A percentile compares a stretch with the other conserved stretches of the same genome.
Conservation (phyloP, 1,284 basidiomycete genomes). For the Cutaneotrichosporon spelunceum region DNA sequence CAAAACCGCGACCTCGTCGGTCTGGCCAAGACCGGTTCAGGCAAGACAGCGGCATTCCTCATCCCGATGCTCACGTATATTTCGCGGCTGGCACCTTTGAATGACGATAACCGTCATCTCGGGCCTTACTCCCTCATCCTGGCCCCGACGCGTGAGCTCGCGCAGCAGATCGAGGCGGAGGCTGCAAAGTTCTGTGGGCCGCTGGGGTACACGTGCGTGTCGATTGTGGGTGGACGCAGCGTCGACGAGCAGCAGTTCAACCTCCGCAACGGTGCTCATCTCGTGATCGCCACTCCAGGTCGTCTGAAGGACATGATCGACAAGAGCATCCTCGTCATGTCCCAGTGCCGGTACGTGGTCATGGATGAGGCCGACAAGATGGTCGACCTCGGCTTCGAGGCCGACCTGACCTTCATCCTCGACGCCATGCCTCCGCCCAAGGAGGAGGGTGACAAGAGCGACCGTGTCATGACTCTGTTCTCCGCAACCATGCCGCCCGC, state of each 20-base stretch:
- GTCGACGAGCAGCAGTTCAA: slow-evolving; percentile 98
- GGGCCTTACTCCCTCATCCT: slow-evolving; percentile 92
- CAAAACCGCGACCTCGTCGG: slow-evolving; percentile 96
- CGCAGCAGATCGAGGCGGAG: slow-evolving; percentile 94
- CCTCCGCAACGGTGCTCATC: slow-evolving; percentile 90
- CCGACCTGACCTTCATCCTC: slow-evolving; percentile 88
- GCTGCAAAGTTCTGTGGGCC: slow-evolving; percentile 84
- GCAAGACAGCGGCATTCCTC: slow-evolving; percentile 98
- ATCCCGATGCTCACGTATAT: slow-evolving; percentile 98
- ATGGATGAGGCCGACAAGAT: slow-evolving; percentile 99
- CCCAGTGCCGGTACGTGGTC: slow-evolving; percentile 95
- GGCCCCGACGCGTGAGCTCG: slow-evolving; percentile 86
- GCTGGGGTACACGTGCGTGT: slow-evolving; percentile 87
- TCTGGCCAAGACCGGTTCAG: slow-evolving; percentile 97
- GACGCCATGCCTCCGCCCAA: slow-evolving; percentile 83
- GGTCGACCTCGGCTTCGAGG: slow-evolving; percentile 96
- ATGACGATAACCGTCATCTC: slow-evolving; percentile 85
- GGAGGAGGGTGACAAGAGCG: slow-evolving; percentile 66
- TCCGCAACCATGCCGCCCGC: slow-evolving; percentile 97
- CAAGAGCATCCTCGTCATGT: slow-evolving; percentile 87
- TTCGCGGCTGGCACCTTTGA: slow-evolving; percentile 72
- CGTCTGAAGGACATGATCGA: slow-evolving; percentile 97
- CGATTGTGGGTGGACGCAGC: slow-evolving; percentile 91
- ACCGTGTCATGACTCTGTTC: slow-evolving; percentile 87
- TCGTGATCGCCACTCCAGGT: slow-evolving; percentile 97